These are phyloP conservation scores for Eucalyptus microcorys DNA, from an alignment of 345 rosid genomes.

Conservation along the genomic window DNA sequence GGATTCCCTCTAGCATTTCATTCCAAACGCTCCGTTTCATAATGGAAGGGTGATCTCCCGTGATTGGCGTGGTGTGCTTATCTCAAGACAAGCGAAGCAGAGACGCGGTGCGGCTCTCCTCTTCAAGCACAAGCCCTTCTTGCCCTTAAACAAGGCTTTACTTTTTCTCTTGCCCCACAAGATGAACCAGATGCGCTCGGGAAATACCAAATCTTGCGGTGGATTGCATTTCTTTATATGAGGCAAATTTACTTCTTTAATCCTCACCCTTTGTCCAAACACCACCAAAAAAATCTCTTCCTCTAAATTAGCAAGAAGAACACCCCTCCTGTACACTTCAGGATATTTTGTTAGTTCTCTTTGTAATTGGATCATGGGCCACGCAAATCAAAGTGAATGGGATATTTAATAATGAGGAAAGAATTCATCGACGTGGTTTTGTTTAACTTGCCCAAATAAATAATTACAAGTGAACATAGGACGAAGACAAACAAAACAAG, in stretches of 20 bases:
- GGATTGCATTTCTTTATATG: background rate
- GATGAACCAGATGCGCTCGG: background rate
- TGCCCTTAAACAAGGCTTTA: background rate
- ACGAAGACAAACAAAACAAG: too few species aligned
- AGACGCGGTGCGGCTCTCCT: background rate
- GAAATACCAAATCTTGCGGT: background rate
- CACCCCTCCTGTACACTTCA: background rate
- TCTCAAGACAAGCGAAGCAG: background rate
- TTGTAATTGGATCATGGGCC: too few species aligned
- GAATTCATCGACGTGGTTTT: too few species aligned
- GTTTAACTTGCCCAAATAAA: too few species aligned
- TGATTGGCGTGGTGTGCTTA: background rate
- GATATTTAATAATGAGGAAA: too few species aligned
- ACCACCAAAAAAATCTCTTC: too few species aligned
- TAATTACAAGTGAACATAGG: background rate
- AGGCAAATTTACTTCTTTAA: background rate
- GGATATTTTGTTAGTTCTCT: fast-evolving
- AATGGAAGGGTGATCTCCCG: too few species aligned
- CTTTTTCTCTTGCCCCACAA: background rate
- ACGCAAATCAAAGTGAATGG: too few species aligned
- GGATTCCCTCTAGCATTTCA: too few species aligned
- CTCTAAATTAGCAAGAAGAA: too few species aligned
- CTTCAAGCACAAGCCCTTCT: background rate
- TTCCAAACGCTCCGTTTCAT: too few species aligned
- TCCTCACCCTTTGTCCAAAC: background rate